Base-by-base conservation (phyloP, 345 rosid species). In the Dimocarpus longan region DNA sequence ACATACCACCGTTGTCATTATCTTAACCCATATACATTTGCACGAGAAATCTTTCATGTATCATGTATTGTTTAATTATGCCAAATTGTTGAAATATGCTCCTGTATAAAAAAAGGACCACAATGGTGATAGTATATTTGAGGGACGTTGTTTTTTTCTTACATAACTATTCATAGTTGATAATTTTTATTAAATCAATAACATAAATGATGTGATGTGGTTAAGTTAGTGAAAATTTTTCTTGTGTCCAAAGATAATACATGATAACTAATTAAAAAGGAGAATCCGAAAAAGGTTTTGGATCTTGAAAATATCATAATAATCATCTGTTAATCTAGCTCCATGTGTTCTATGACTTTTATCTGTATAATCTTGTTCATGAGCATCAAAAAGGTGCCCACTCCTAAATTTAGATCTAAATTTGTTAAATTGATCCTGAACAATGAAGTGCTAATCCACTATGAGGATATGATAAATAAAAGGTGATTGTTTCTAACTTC, bases 261-360 rank as follows among this genome's bases (percentile, higher is more conserved):
- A 15, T 84, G 68, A 66, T 66, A 77, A 46, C 60, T 48, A 68
- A 66, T 70, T 74, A 57, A 76, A 63, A 69, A 65, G 64, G 22
- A 60, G 24, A 67, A 48, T 68, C n/a, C 19, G 52, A 11, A 56
- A 64, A 50, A 15, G 13, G 32, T 50, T 57, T 28, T 48, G 48
- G 77, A 22, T 81, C 59, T 13, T 74, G 54, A 40, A 18, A 74
- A 7, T 40, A 19, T 66, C 50, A 15, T 60, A 73, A 62, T 40
- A n/a, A 18, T 59, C 3, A n/a, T 18, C 64, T 59, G 10, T 26
- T 63, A 18, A 6, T 74, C 28, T 42, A 24, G 37, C 59, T 26
- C 42, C 24, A 63, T 62, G 39, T 21, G 54, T 73, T 21, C 40
- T 60, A 32, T 26, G 28, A 26, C 28, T 7, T 39, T n/a, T 56